phyloP scores from a whole-genome alignment of 108 stramenopile species.

The Cyclotella baltica region DNA sequence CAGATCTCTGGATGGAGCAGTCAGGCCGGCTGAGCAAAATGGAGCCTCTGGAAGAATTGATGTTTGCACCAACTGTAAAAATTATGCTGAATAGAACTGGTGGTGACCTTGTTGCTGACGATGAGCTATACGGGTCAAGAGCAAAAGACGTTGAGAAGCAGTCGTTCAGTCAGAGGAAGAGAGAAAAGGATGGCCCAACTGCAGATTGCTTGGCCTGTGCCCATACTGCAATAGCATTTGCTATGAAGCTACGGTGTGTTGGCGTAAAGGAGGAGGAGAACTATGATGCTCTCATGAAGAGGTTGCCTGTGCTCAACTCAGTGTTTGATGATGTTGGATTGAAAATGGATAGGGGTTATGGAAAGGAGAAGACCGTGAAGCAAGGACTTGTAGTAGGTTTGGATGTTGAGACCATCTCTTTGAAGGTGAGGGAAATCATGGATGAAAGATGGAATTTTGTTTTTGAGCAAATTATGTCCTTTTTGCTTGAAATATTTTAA shows the following conservation, averaged over 20 bases:
- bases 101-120: too few species aligned
- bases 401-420: neutral
- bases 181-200: neutral
- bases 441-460: too few species aligned
- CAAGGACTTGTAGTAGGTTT: neutral
- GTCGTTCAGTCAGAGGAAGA: neutral
- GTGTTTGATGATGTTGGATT: too few species aligned
- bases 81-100: neutral
- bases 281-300: neutral
- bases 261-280: neutral
- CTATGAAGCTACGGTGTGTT: neutral
- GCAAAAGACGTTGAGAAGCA: neutral
- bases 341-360: too few species aligned
- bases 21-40: too few species aligned
- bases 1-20: neutral
- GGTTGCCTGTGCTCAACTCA: neutral
- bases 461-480: too few species aligned
- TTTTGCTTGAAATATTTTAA: too few species aligned
- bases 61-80: neutral
- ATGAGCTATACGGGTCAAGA: neutral
- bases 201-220: conserved; percentile 8
- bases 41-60: too few species aligned
- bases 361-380: neutral
- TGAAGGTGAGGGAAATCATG: too few species aligned
- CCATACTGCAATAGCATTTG: conserved; percentile 1